Percentiles rank a stretch among this genome's conserved stretches.
phyloP scores from a whole-genome alignment of 306 rosid species.

The Carpinus fangiana region DNA sequence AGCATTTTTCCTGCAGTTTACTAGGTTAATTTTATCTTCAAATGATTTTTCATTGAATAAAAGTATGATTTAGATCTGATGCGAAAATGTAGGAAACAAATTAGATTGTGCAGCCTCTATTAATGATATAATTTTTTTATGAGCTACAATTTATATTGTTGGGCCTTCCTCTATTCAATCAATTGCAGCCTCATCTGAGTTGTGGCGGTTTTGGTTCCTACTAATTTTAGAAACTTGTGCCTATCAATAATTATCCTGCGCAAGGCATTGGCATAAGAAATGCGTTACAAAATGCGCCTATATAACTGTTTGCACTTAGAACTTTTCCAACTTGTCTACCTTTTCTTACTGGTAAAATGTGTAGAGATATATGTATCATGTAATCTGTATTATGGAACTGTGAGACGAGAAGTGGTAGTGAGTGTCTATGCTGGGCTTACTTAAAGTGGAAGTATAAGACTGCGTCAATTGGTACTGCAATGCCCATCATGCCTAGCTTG shows the following conservation, averaged over 20 bases:
- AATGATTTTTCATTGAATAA: constrained; percentile 59
- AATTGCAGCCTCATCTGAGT: not conserved
- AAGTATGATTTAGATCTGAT: constrained; percentile 36
- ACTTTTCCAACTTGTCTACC: not conserved
- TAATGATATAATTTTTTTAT: constrained; percentile 39
- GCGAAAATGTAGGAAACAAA: constrained; percentile 43
- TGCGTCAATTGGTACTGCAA: not conserved
- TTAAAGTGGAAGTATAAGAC: not conserved
- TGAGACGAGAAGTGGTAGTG: not conserved
- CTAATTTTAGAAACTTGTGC: not conserved
- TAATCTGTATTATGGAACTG: not conserved
- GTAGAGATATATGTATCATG: not conserved
- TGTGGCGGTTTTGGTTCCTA: not conserved
- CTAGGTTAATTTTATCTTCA: constrained; percentile 47
- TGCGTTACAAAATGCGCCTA: not conserved
- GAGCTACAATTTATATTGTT: constrained; percentile 19
- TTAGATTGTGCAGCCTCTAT: constrained; percentile 35
- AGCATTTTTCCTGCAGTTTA: constrained; percentile 43
- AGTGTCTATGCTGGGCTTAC: not conserved
- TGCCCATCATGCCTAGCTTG: not conserved
- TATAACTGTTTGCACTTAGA: not conserved
- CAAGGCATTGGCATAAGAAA: not conserved
- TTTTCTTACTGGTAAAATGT: not conserved
- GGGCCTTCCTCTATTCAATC: not conserved
- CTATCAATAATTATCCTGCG: not conserved